phyloP scores from a whole-genome alignment of 2,329 filamentous ascomycete species.

The Microsporum ferrugineum region DNA sequence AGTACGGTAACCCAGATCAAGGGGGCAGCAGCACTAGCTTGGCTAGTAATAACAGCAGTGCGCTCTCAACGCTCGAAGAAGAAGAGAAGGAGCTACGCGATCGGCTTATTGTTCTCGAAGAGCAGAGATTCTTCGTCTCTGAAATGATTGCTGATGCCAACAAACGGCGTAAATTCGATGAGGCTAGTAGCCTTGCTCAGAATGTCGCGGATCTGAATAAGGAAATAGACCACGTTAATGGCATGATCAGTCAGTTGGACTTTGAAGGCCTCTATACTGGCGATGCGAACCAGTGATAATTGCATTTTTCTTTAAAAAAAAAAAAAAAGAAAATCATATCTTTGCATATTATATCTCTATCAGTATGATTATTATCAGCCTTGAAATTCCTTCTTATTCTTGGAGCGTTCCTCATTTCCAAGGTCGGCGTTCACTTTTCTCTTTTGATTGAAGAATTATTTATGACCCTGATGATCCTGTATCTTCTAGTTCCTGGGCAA shows the following conservation, averaged over 20 bases:
- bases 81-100: slow-evolving; percentile 78
- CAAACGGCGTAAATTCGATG: slow-evolving; percentile 68
- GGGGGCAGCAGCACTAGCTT: slow-evolving; percentile 41
- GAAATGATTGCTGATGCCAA: slow-evolving; percentile 73
- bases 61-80: slow-evolving; percentile 57
- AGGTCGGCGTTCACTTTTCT: neutral
- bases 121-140: slow-evolving; percentile 80
- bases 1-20: slow-evolving; percentile 42
- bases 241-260: slow-evolving; percentile 57
- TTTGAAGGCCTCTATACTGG: slow-evolving; percentile 42
- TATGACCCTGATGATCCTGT: neutral
- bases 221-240: slow-evolving; percentile 60
- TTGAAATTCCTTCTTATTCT: neutral
- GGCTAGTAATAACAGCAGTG: slow-evolving; percentile 43
- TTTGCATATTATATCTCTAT: neutral
- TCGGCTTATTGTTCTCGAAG: slow-evolving; percentile 70
- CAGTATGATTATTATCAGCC: neutral
- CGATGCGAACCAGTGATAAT: neutral
- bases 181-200: slow-evolving; percentile 64
- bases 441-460: neutral
- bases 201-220: slow-evolving; percentile 72
- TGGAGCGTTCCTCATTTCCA: neutral
- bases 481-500: neutral
- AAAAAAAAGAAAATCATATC: too few species aligned
- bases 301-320: neutral